phyloP scores from a whole-genome alignment of 2,329 filamentous ascomycete genomes.

The Pseudogymnoascus sp. region DNA sequence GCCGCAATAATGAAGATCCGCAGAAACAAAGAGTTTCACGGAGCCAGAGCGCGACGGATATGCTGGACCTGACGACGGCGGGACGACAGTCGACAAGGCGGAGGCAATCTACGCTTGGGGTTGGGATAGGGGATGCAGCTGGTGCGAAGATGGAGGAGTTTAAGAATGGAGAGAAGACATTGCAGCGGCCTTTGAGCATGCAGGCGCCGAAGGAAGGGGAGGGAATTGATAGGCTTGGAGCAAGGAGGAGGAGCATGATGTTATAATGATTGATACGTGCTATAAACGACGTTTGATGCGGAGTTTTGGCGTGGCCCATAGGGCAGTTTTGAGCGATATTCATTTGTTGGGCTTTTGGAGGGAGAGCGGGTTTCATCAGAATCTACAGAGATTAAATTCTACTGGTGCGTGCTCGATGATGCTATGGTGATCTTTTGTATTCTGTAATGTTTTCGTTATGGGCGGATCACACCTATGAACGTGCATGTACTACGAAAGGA shows the following conservation, averaged over 20 bases:
- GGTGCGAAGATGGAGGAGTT: conserved; percentile 12
- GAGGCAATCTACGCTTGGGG: conserved; percentile 24
- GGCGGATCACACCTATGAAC: background rate
- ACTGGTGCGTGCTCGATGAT: background rate
- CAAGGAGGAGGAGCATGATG: conserved; percentile 29
- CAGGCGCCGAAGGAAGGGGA: conserved; percentile 14
- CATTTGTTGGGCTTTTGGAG: background rate
- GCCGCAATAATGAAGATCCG: background rate
- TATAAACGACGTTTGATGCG: conserved; percentile 8
- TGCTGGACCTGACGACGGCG: background rate
- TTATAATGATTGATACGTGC: conserved; percentile 22
- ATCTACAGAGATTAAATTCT: background rate
- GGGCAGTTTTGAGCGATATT: conserved; percentile 8
- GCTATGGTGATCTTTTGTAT: background rate
- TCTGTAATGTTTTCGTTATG: background rate
- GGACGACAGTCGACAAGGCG: conserved; percentile 13
- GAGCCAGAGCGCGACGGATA: conserved; percentile 6
- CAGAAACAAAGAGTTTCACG: background rate
- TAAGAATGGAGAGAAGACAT: conserved; percentile 18
- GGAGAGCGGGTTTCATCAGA: background rate
- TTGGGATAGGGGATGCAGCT: conserved; percentile 13
- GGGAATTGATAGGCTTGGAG: conserved; percentile 24
- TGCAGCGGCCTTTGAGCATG: conserved; percentile 14
- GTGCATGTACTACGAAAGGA: background rate
- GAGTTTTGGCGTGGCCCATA: conserved; percentile 1